Conservation (phyloP, 306 rosid species). For the Biancaea sappan region DNA sequence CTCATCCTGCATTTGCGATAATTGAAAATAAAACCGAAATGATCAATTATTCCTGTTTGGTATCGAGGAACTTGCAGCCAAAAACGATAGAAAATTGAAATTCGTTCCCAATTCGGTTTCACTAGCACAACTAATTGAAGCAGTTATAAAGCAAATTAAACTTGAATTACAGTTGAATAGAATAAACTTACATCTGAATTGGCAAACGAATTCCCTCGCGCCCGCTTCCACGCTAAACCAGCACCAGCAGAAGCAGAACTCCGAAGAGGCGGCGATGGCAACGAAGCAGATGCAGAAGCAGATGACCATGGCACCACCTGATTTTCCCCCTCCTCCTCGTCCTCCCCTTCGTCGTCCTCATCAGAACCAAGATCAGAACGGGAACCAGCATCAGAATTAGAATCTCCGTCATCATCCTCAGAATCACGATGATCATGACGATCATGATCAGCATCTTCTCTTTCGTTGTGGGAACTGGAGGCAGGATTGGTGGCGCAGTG, state of each 20-base stretch:
- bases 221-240: not conserved
- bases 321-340: slow-evolving; percentile 48
- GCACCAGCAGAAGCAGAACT: not conserved
- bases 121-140: not conserved
- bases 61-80: not conserved
- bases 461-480: not conserved
- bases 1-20: slow-evolving; percentile 1
- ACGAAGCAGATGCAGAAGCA: slow-evolving; percentile 18
- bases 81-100: not conserved
- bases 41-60: not conserved
- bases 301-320: slow-evolving; percentile 73
- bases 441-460: not conserved
- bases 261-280: slow-evolving; percentile 30
- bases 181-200: slow-evolving; percentile 16
- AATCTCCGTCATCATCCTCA: slow-evolving; percentile 7
- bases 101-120: not conserved
- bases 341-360: not conserved
- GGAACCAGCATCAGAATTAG: not conserved
- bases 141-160: not conserved
- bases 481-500: slow-evolving; percentile 23
- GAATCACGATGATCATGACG: not conserved
- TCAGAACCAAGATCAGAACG: not conserved
- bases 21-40: not conserved
- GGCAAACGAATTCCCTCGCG: not conserved
- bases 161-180: not conserved